Percentiles rank a stretch among this genome's conserved stretches.
phyloP scores from a whole-genome alignment of 352 stramenopile genomes.

The Globisporangium camurandrum region DNA sequence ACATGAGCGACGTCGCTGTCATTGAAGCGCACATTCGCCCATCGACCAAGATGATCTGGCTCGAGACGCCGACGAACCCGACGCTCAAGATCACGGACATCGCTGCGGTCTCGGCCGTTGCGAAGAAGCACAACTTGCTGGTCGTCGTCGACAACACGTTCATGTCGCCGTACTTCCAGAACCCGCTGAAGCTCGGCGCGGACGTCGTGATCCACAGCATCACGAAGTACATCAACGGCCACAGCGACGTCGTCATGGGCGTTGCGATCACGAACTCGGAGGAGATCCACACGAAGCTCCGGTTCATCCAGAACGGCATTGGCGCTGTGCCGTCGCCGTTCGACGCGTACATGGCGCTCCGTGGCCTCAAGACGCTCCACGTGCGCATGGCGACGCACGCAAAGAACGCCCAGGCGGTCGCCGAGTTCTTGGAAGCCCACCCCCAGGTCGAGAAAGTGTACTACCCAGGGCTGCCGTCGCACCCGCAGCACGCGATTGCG shows the following conservation, averaged over 20 bases:
- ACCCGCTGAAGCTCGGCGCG: slow-evolving; percentile 86
- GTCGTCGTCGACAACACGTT: slow-evolving; percentile 94
- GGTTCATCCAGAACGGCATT: slow-evolving; percentile 92
- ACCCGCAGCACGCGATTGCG: slow-evolving; percentile 86
- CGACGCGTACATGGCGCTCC: slow-evolving; percentile 91
- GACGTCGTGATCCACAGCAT: slow-evolving; percentile 92
- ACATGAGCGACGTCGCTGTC: slow-evolving; percentile 83
- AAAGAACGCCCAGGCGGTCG: slow-evolving; percentile 91
- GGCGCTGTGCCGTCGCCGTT: slow-evolving; percentile 90
- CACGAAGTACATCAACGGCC: slow-evolving; percentile 96
- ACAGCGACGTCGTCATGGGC: slow-evolving; percentile 92
- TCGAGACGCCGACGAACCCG: slow-evolving; percentile 92
- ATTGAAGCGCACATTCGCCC: slow-evolving; percentile 78
- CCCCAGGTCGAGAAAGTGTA: slow-evolving; percentile 87
- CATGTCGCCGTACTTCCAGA: slow-evolving; percentile 90
- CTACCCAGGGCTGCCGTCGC: slow-evolving; percentile 87
- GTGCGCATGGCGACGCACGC: slow-evolving; percentile 92
- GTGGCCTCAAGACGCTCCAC: slow-evolving; percentile 93
- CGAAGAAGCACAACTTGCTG: slow-evolving; percentile 84
- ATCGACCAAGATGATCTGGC: slow-evolving; percentile 93
- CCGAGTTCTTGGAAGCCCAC: slow-evolving; percentile 86
- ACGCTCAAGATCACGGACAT: slow-evolving; percentile 95
- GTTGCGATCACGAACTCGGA: slow-evolving; percentile 89
- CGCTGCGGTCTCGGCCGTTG: slow-evolving; percentile 82
- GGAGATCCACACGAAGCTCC: slow-evolving; percentile 91